Base-by-base conservation (phyloP, 495 filamentous ascomycete species). In the Aspergillus kassunensis region DNA sequence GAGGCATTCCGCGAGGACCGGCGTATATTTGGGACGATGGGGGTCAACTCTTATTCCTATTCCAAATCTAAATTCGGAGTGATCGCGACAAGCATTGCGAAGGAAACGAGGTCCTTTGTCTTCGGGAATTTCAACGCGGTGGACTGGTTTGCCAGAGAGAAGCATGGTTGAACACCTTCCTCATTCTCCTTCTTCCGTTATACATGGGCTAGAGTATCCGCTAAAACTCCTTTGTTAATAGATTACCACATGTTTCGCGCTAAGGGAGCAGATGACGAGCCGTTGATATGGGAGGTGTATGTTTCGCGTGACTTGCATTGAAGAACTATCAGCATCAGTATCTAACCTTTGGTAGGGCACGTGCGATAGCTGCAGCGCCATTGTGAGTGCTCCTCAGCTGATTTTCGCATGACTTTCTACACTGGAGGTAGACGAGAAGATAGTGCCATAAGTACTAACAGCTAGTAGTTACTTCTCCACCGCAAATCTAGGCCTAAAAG, bases 91-190 rank as follows among this genome's bases (percentile, higher is more conserved):
- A 61, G 50, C 20, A 66, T 61, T 41, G 59, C 53, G 10, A 59
- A 41, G 21, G 56, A 63, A 20, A 59, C 55, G 13, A 50, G 35
- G 21, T 49, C 60, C 4, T 61, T 63, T 46, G 51, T 66, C 1
- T 52, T 66, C 16, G 58, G 55, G 2, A 66, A 66, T 30, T 66
- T 63, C 35, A 66, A 63, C 30, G 42, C 37, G 3, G 29, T 44
- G 1, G 34, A 49, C 16, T 19, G 27, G n/a, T 39, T 16, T 27
- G n/a, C 45, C 18, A 39, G 34, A 13, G 57, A 60, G 34, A 21
- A 44, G 24, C 25, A 43, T 25, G 46, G 61, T 51, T 42, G 47
- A 31, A 12, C 24, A 50, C 20, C 21, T n/a, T 19, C 24, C 24
- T 4, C 24, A 4, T 9, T 9, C 4, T 9, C 24, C 9, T 27